Evolutionary conservation across 352 stramenopile genomes (phyloP).

Genomic region (Phytophthora kernoviae): DNA sequence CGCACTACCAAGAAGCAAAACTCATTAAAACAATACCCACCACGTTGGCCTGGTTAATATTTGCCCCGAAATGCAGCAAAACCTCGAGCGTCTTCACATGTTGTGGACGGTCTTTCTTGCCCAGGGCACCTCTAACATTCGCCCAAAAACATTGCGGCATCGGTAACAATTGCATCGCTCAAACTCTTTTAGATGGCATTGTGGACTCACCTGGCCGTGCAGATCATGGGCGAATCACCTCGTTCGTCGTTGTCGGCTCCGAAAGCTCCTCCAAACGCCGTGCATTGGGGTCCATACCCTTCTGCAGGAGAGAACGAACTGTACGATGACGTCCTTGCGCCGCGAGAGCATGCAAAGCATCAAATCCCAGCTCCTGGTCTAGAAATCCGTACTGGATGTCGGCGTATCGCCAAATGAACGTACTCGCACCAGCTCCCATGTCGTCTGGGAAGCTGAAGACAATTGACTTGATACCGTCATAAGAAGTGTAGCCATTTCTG

Average conservation of each 20-base stretch:
- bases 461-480: neutral
- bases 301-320: constrained; percentile 53
- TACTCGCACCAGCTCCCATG: constrained; percentile 61
- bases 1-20: neutral
- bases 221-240: constrained; percentile 66
- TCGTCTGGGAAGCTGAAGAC: neutral
- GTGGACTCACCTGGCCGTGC: constrained; percentile 42
- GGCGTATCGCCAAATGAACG: constrained; percentile 59
- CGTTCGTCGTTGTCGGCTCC: constrained; percentile 51
- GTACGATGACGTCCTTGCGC: constrained; percentile 45
- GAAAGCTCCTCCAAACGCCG: constrained; percentile 27
- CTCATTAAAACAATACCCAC: constrained; percentile 17
- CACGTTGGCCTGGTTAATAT: constrained; percentile 59
- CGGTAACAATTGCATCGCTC: neutral
- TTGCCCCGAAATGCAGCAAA: constrained; percentile 55
- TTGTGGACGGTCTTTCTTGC: constrained; percentile 51
- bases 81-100: constrained; percentile 64
- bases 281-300: constrained; percentile 68
- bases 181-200: neutral
- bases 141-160: neutral
- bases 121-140: constrained; percentile 32
- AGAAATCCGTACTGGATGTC: constrained; percentile 62
- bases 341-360: constrained; percentile 56
- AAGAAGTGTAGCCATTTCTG: constrained; percentile 5
- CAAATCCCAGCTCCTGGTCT: constrained; percentile 57